phyloP scores from a whole-genome alignment of 352 stramenopile genomes.

The Pythium chondricola region DNA sequence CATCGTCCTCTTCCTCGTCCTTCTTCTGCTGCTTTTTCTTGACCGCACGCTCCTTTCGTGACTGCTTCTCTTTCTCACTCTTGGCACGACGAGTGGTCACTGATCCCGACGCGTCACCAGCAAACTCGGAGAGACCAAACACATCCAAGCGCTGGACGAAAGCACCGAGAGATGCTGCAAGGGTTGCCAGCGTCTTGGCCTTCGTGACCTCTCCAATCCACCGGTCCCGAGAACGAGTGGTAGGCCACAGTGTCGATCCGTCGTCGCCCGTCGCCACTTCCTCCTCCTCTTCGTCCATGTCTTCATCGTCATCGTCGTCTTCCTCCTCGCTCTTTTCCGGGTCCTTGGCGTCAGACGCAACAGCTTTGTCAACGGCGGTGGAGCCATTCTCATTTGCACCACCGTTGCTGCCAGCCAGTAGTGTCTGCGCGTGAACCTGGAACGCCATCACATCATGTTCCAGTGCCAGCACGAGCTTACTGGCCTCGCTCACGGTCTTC shows the following conservation, averaged over 20 bases:
- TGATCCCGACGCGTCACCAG: slow-evolving; percentile 26
- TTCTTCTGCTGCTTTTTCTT: slow-evolving; percentile 69
- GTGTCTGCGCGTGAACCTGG: slow-evolving; percentile 28
- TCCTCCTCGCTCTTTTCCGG: slow-evolving; percentile 68
- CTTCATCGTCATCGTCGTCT: slow-evolving; percentile 66
- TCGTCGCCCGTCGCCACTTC: slow-evolving; percentile 50
- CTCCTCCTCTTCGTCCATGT: slow-evolving; percentile 49
- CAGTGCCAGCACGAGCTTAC: slow-evolving; percentile 37
- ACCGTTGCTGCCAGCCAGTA: slow-evolving; percentile 1
- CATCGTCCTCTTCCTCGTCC: slow-evolving; percentile 28
- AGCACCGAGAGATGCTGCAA: slow-evolving; percentile 52
- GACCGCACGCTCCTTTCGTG: slow-evolving; percentile 54
- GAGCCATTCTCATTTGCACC: slow-evolving; percentile 6
- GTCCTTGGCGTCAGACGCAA: slow-evolving; percentile 15
- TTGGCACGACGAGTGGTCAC: slow-evolving; percentile 49
- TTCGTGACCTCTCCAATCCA: slow-evolving; percentile 66
- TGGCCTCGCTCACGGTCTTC: slow-evolving; percentile 30
- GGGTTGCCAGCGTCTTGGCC: slow-evolving; percentile 35
- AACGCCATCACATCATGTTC: slow-evolving; percentile 62
- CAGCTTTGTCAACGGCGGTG: not conserved
- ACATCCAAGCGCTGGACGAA: slow-evolving; percentile 70
- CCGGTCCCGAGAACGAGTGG: slow-evolving; percentile 53
- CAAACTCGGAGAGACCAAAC: slow-evolving; percentile 51
- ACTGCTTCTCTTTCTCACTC: slow-evolving; percentile 65
- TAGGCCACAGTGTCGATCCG: slow-evolving; percentile 62